phyloP scores from a whole-genome alignment of 2,329 filamentous ascomycete genomes.

The Hypoxylon sp. region DNA sequence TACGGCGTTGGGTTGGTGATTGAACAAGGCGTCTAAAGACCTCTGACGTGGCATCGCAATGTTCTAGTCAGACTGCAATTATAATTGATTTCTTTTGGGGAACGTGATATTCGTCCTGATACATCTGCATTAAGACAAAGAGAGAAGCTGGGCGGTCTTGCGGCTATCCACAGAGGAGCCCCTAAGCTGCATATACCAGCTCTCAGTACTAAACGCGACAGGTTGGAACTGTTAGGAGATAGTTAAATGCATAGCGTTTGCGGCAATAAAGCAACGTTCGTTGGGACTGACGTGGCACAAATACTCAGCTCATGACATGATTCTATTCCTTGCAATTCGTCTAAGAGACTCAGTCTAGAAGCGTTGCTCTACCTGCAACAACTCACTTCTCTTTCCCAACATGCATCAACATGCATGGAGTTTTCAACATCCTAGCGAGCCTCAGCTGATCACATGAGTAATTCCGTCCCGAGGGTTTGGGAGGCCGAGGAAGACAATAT shows the following conservation, averaged over 20 bases:
- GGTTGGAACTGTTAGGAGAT: not conserved
- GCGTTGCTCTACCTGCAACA: not conserved
- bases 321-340: not conserved
- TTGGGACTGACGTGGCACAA: constrained; percentile 3
- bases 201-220: not conserved
- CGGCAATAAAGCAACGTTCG: not conserved
- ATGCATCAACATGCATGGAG: not conserved
- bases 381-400: not conserved
- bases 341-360: not conserved
- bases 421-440: not conserved
- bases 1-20: constrained; percentile 51
- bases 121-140: constrained; percentile 15
- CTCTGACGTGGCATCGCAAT: constrained; percentile 21
- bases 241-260: not conserved
- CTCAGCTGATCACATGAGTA: not conserved
- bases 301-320: not conserved
- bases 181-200: not conserved
- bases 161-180: constrained; percentile 18
- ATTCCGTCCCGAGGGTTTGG: not conserved
- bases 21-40: constrained; percentile 33
- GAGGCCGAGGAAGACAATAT: not conserved
- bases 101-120: constrained; percentile 9
- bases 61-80: constrained; percentile 25
- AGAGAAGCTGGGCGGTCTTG: constrained; percentile 13
- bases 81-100: constrained; percentile 23